Percentiles rank a stretch among this genome's conserved stretches.
Evolutionary conservation across 768 basidiomycete species (phyloP).

Genomic region (Tricholoma flavovirens): DNA sequence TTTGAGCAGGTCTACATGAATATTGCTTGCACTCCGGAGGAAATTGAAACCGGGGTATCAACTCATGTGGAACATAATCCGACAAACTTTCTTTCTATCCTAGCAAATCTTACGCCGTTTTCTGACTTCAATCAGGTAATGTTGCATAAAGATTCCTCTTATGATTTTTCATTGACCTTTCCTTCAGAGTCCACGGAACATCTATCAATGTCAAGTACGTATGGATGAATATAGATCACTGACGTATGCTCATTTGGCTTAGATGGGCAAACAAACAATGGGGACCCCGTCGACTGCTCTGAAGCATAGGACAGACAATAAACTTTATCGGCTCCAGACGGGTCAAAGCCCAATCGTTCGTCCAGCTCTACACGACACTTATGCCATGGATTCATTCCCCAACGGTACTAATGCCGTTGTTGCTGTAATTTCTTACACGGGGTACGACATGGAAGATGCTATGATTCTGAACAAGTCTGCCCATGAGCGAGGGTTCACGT

Average conservation of each 20-base stretch:
- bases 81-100: conserved; percentile 92
- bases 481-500: conserved; percentile 95
- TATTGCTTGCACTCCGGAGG: conserved; percentile 85
- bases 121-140: conserved; percentile 96
- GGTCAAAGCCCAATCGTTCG: conserved; percentile 95
- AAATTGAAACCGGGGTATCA: conserved; percentile 70
- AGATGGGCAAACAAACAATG: conserved; percentile 99
- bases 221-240: background rate
- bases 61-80: conserved; percentile 93
- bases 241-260: conserved; percentile 4
- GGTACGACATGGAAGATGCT: conserved; percentile 99
- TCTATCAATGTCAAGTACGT: conserved; percentile 85
- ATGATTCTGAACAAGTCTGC: conserved; percentile 99
- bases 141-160: conserved; percentile 12
- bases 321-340: conserved; percentile 91
- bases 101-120: conserved; percentile 97
- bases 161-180: conserved; percentile 5
- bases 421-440: conserved; percentile 99
- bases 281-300: conserved; percentile 94
- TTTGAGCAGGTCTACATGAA: conserved; percentile 99
- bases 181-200: conserved; percentile 76
- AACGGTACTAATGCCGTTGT: conserved; percentile 98
- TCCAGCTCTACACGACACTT: conserved; percentile 84
- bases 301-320: conserved; percentile 93
- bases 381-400: conserved; percentile 98